phyloP scores from a whole-genome alignment of 805 yeast species.

The Yarrowia deformans region DNA sequence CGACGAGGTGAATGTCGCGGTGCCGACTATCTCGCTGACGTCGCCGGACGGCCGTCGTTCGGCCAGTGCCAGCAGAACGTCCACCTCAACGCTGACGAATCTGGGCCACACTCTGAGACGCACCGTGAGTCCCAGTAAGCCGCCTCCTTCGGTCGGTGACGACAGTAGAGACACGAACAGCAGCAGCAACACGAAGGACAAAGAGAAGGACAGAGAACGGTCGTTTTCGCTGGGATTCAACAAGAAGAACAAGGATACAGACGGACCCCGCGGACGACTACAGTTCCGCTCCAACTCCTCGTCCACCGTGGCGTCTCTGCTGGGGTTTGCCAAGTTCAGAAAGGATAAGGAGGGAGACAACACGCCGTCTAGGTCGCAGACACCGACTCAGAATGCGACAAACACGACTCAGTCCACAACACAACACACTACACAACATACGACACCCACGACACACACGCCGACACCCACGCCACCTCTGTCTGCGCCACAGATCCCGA shows the following conservation, averaged over 20 bases:
- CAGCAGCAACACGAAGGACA: too few species aligned
- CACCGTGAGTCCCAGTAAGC: conserved; percentile 16
- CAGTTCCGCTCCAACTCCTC: conserved; percentile 37
- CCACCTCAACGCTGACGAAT: conserved; percentile 8
- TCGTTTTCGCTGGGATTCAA: conserved; percentile 35
- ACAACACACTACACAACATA: background rate
- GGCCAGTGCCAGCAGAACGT: conserved; percentile 1
- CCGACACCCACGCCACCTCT: background rate
- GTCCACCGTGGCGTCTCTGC: conserved; percentile 34
- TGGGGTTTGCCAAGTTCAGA: conserved; percentile 33
- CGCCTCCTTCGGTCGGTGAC: background rate
- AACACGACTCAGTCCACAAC: background rate
- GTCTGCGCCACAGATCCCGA: background rate
- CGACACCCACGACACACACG: background rate
- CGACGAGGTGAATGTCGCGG: conserved; percentile 24
- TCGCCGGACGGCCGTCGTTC: conserved; percentile 8
- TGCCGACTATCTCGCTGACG: conserved; percentile 29
- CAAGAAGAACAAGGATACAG: conserved; percentile 15
- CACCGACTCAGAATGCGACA: background rate
- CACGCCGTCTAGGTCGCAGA: background rate
- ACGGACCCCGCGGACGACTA: conserved; percentile 24
- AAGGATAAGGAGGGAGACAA: conserved; percentile 17
- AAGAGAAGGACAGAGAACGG: conserved; percentile 16
- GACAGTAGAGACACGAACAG: too few species aligned
- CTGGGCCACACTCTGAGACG: conserved; percentile 21